Conservation (phyloP, 1,284 basidiomycete species). For the Pseudozyma pruni region DNA sequence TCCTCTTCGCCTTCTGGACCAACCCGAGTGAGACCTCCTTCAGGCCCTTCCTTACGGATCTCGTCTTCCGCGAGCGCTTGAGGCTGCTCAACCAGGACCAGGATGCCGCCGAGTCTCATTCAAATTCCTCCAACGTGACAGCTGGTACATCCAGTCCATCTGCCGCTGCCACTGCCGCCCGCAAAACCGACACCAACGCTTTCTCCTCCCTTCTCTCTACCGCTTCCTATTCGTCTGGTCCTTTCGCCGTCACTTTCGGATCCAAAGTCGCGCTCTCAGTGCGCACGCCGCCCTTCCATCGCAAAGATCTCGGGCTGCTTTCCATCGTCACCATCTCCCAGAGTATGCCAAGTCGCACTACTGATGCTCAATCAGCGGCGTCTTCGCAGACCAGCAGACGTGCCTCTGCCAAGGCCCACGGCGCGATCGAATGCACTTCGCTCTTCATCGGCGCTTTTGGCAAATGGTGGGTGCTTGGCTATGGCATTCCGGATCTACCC, state of each 20-base stretch:
- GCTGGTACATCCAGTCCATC: conserved; percentile 1
- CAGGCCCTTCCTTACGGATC: conserved; percentile 90
- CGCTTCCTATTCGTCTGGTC: conserved; percentile 35
- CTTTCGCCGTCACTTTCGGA: conserved; percentile 77
- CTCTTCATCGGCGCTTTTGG: conserved; percentile 90
- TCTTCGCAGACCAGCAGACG: background rate
- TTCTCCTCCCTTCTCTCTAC: conserved; percentile 28
- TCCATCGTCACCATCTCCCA: conserved; percentile 77
- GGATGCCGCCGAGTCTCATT: conserved; percentile 14
- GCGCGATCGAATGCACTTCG: conserved; percentile 71
- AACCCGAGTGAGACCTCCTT: conserved; percentile 93
- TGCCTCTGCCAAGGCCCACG: conserved; percentile 45
- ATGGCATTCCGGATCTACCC: conserved; percentile 60
- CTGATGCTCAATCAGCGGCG: conserved; percentile 7
- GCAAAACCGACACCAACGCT: conserved; percentile 22
- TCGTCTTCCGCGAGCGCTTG: conserved; percentile 91
- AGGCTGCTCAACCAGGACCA: conserved; percentile 74
- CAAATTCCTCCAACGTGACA: background rate
- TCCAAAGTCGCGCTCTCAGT: conserved; percentile 78
- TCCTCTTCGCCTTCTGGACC: conserved; percentile 79
- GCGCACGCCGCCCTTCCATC: conserved; percentile 89
- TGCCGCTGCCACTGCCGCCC: background rate
- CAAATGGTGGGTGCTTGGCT: conserved; percentile 83
- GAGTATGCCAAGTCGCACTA: conserved; percentile 30
- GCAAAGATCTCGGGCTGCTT: conserved; percentile 84